Evolutionary conservation across 768 basidiomycete genomes (phyloP).

Genomic region (Tylopilus sp.): DNA sequence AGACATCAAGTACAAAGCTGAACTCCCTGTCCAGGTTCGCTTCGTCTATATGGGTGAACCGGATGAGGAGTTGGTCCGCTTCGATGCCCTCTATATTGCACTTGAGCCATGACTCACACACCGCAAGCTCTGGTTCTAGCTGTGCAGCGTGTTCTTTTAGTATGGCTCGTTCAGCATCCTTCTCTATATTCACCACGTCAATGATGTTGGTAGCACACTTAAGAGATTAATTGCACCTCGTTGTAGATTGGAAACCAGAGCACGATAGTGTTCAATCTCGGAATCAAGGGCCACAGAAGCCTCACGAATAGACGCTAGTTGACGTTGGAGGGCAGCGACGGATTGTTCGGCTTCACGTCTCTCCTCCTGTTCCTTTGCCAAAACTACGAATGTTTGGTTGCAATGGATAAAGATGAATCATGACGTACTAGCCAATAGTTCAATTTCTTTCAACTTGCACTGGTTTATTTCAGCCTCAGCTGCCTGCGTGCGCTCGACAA

Average conservation of each 20-base stretch:
- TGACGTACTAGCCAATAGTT: conserved; percentile 68
- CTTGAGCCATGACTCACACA: conserved; percentile 53
- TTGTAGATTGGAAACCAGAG: conserved; percentile 54
- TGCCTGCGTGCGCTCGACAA: conserved; percentile 56
- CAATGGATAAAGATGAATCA: background rate
- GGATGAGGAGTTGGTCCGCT: conserved; percentile 66
- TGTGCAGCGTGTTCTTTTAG: conserved; percentile 52
- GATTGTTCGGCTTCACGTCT: conserved; percentile 64
- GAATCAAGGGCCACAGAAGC: conserved; percentile 53
- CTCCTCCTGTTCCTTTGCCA: conserved; percentile 71
- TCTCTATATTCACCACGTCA: conserved; percentile 44
- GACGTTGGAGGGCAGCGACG: conserved; percentile 58
- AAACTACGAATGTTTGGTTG: conserved; percentile 35
- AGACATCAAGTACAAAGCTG: conserved; percentile 73
- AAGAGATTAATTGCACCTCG: conserved; percentile 47
- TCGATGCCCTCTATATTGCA: conserved; percentile 79
- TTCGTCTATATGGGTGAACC: conserved; percentile 65
- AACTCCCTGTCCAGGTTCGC: conserved; percentile 59
- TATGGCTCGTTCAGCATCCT: conserved; percentile 57
- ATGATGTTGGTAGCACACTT: background rate
- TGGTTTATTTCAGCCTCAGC: conserved; percentile 68
- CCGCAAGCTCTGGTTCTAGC: conserved; percentile 51
- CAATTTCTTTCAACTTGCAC: conserved; percentile 77
- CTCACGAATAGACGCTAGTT: conserved; percentile 61
- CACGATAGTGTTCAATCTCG: conserved; percentile 73